phyloP scores from a whole-genome alignment of 371 early-diverging fungal species.

The Mucor piriformis region DNA sequence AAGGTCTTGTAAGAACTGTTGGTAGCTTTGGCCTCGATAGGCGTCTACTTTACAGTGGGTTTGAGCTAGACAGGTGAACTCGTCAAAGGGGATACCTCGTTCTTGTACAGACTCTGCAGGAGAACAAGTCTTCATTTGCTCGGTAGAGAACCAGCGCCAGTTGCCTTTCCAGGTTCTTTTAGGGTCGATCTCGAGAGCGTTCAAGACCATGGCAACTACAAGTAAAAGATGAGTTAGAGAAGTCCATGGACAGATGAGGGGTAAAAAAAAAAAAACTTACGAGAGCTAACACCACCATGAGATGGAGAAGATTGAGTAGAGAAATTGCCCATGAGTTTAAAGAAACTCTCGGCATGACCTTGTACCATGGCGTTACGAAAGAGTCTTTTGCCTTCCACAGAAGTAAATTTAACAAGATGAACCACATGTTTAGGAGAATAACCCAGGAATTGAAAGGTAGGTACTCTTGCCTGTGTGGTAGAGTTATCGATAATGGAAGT shows the following conservation, averaged over 20 bases:
- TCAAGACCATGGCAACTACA: slow-evolving; percentile 85
- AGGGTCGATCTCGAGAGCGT: slow-evolving; percentile 92
- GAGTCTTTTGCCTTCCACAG: slow-evolving; percentile 72
- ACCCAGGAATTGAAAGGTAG: neutral
- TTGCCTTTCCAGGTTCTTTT: slow-evolving; percentile 89
- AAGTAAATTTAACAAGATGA: slow-evolving; percentile 45
- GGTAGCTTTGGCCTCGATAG: slow-evolving; percentile 64
- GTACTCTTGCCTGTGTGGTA: neutral
- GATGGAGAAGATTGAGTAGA: slow-evolving; percentile 84
- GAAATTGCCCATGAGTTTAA: slow-evolving; percentile 84
- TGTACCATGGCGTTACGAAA: slow-evolving; percentile 76
- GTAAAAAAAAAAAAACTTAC: slow-evolving; percentile 35
- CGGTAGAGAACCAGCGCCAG: slow-evolving; percentile 87
- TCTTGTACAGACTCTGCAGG: slow-evolving; percentile 70
- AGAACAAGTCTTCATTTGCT: slow-evolving; percentile 81
- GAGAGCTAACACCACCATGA: slow-evolving; percentile 56
- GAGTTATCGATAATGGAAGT: slow-evolving; percentile 7
- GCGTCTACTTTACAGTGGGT: slow-evolving; percentile 78
- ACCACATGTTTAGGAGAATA: slow-evolving; percentile 2
- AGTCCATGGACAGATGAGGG: too few species aligned
- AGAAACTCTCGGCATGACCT: slow-evolving; percentile 85
- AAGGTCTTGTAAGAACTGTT: slow-evolving; percentile 75
- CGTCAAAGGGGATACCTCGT: slow-evolving; percentile 84
- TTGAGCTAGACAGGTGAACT: slow-evolving; percentile 83
- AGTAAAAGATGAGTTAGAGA: too few species aligned